Evolutionary conservation across 2,329 filamentous ascomycete species (phyloP), one percentile per base, ranked within the genome.

Genomic region (Emmonsia crescens): DNA sequence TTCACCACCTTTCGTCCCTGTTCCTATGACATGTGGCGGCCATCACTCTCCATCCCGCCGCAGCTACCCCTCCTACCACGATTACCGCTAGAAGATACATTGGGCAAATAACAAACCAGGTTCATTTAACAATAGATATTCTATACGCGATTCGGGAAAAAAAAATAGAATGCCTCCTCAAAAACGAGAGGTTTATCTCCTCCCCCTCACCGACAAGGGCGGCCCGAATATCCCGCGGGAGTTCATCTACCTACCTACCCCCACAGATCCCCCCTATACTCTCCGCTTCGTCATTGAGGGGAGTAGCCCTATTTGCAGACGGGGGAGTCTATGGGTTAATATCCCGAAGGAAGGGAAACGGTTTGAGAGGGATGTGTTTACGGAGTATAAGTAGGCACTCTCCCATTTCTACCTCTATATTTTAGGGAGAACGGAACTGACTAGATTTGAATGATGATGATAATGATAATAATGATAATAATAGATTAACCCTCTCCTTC

Each of bases 301-400:
- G 64, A 93, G 91, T 62, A 96, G 93, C 73, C 96, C 93, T 64
- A 94, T 99, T 79, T 96, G 92, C 75, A 85, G 91, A 67, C 82
- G 96, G 76, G 94, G 95, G 63, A 96, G 89, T 72, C 82, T 99
- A 65, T 99, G 94, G 93, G 88, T 96, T 71, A 99, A 99, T 75
- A 89, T 97, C 64, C 94, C 94, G 8, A 83, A 87, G 64, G 81
- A 86, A 69, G 91, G 87, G 63, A 79, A 85, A 57, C 78, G 85
- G 51, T 99, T 97, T 72, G 83, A 85, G 66, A 87, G 94, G 68
- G 82, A 88, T 70, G 82, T 83, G 40, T 99, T 96, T 75, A 85
- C 86, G 69, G 88, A 96, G 77, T 95, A 89, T 83, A 93, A 90
- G 93, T 96, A 81, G 74, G 87, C 40, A 16, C 74, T 55, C 5